A percentile compares a stretch with the other conserved stretches of the same genome.
Conservation (phyloP, 1,284 basidiomycete species). For the Rhodotorula sp. region DNA sequence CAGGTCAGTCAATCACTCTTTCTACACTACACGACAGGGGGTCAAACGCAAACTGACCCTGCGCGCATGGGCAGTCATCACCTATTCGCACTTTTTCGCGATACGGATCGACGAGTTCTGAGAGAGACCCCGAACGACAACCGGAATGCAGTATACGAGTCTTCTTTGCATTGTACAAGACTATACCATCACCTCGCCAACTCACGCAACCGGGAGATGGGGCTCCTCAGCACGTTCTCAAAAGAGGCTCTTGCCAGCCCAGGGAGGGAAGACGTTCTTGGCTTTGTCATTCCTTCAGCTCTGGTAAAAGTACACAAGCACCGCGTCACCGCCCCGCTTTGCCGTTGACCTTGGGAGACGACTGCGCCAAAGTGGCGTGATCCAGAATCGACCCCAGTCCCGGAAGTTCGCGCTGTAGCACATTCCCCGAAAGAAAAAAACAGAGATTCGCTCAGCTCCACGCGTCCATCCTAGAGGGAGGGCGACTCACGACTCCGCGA, state of each 20-base stretch:
- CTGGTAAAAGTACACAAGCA: too few species aligned
- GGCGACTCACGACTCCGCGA: slow-evolving; percentile 19
- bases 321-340: too few species aligned
- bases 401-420: slow-evolving; percentile 5
- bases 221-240: too few species aligned
- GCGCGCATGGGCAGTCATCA: slow-evolving; percentile 13
- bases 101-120: slow-evolving; percentile 36
- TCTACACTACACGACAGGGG: too few species aligned
- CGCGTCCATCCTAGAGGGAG: neutral
- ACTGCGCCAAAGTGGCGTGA: neutral
- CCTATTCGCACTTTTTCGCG: slow-evolving; percentile 39
- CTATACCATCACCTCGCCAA: neutral
- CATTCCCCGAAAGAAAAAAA: too few species aligned
- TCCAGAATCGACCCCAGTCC: slow-evolving; percentile 3
- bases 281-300: too few species aligned
- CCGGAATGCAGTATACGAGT: neutral
- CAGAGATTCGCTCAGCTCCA: neutral
- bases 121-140: neutral
- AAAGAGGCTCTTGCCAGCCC: too few species aligned
- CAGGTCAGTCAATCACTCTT: slow-evolving; percentile 52
- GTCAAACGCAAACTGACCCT: too few species aligned
- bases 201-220: too few species aligned
- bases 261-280: too few species aligned
- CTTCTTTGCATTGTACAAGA: neutral
- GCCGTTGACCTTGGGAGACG: too few species aligned